Conservation (phyloP, 2,329 filamentous ascomycete genomes). For the Cladorrhinum sp. region DNA sequence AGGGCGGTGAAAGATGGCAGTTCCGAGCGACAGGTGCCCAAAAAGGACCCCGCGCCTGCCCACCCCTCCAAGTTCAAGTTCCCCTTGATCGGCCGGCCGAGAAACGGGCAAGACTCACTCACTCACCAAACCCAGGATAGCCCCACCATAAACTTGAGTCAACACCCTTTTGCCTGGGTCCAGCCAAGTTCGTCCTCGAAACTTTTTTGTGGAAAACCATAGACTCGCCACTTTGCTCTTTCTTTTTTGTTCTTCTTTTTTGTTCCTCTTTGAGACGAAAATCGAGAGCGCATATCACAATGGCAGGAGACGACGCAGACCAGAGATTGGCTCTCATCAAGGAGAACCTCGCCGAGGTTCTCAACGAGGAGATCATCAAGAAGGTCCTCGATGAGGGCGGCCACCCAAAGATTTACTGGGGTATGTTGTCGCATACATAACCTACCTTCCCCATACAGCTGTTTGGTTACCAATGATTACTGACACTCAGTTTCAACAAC, state of each 20-base stretch:
- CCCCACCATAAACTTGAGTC: constrained; percentile 21
- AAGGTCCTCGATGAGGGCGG: constrained; percentile 67
- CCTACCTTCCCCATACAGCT: neutral
- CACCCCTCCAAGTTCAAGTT: neutral
- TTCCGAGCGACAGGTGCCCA: neutral
- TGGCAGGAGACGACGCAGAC: constrained; percentile 35
- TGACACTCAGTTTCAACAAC: neutral
- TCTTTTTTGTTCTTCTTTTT: neutral
- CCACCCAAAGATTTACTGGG: constrained; percentile 81
- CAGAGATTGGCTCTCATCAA: constrained; percentile 63
- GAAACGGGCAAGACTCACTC: neutral
- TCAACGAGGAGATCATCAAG: constrained; percentile 82
- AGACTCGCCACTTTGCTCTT: neutral
- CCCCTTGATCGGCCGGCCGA: constrained; percentile 3
- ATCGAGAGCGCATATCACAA: constrained; percentile 9
- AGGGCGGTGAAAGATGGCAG: constrained; percentile 16
- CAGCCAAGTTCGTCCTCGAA: neutral
- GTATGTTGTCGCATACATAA: constrained; percentile 35
- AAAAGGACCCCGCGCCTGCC: constrained; percentile 14
- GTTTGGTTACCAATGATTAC: neutral
- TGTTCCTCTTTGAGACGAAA: neutral
- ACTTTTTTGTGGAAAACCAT: neutral
- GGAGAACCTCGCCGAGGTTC: constrained; percentile 75
- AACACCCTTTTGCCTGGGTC: constrained; percentile 1
- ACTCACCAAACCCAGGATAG: neutral